Evolutionary conservation across 805 yeast species (phyloP).

Genomic region (Pichia exigua): DNA sequence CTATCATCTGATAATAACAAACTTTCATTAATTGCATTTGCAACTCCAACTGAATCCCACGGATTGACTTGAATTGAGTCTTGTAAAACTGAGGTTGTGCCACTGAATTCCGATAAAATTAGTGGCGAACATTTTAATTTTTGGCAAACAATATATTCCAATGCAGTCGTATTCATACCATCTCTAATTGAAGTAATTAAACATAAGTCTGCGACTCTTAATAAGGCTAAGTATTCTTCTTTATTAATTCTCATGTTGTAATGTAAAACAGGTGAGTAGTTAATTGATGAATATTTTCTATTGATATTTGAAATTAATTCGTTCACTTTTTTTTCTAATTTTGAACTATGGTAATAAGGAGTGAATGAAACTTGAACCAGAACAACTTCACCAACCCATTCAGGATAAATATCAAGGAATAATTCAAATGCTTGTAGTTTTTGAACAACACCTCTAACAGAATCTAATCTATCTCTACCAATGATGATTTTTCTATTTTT

Average conservation of each 20-base stretch:
- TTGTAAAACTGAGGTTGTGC: constrained; percentile 63
- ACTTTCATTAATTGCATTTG: constrained; percentile 69
- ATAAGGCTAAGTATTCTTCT: constrained; percentile 81
- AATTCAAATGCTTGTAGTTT: constrained; percentile 86
- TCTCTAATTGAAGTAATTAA: constrained; percentile 87
- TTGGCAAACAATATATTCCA: constrained; percentile 87
- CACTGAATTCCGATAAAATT: constrained; percentile 88
- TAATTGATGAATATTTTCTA: constrained; percentile 73
- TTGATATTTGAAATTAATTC: constrained; percentile 80
- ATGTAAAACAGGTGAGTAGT: constrained; percentile 84
- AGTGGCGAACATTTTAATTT: constrained; percentile 67
- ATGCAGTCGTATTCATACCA: constrained; percentile 92
- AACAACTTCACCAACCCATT: constrained; percentile 76
- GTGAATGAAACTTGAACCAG: constrained; percentile 90
- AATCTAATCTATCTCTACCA: constrained; percentile 89
- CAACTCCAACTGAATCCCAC: constrained; percentile 93
- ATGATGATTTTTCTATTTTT: constrained; percentile 69
- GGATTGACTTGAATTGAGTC: constrained; percentile 87
- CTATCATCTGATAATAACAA: constrained; percentile 45
- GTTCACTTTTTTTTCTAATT: constrained; percentile 71
- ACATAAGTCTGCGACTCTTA: constrained; percentile 86
- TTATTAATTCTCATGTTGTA: constrained; percentile 83
- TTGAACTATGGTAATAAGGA: constrained; percentile 49
- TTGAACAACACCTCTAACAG: constrained; percentile 89
- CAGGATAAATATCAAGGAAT: constrained; percentile 85